Evolutionary conservation across 2,329 filamentous ascomycete species (phyloP).

Genomic region (Fusarium floridanum): DNA sequence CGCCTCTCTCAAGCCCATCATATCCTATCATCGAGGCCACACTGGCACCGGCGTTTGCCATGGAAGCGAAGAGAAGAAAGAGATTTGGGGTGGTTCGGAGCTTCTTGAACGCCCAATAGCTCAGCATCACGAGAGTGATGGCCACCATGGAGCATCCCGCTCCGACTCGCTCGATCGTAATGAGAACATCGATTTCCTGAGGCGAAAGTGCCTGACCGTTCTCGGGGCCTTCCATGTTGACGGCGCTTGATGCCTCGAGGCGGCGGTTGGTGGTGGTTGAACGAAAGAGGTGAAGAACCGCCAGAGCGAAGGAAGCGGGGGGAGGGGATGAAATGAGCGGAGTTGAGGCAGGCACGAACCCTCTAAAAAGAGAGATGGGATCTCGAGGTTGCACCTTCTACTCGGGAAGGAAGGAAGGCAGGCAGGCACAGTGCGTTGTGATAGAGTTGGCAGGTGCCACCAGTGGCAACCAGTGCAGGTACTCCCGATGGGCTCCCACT

Average conservation of each 20-base stretch:
- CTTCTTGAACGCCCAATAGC: slow-evolving; percentile 63
- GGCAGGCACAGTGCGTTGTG: slow-evolving; percentile 8
- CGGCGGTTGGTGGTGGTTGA: slow-evolving; percentile 7
- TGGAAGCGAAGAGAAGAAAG: slow-evolving; percentile 55
- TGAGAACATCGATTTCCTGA: slow-evolving; percentile 59
- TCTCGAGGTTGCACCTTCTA: not conserved
- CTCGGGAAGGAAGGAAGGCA: slow-evolving; percentile 9
- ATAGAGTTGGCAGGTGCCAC: slow-evolving; percentile 35
- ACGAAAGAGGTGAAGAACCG: not conserved
- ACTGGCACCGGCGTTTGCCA: slow-evolving; percentile 65
- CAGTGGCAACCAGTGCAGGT: slow-evolving; percentile 26
- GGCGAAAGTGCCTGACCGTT: slow-evolving; percentile 45
- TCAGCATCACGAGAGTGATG: slow-evolving; percentile 62
- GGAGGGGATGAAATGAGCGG: not conserved
- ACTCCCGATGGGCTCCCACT: slow-evolving; percentile 21
- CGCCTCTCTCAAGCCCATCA: slow-evolving; percentile 69
- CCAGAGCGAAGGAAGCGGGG: not conserved
- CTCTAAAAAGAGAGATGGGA: not conserved
- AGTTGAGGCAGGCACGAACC: not conserved
- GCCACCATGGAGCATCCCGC: slow-evolving; percentile 67
- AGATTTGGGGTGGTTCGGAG: slow-evolving; percentile 70
- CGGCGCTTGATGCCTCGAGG: slow-evolving; percentile 1
- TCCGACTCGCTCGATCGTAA: slow-evolving; percentile 65
- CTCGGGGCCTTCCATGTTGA: slow-evolving; percentile 33
- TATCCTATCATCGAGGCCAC: slow-evolving; percentile 79